Evolutionary conservation across 108 stramenopile genomes (phyloP), one percentile per base, ranked within the genome.

Genomic region (Tribonema minus): DNA sequence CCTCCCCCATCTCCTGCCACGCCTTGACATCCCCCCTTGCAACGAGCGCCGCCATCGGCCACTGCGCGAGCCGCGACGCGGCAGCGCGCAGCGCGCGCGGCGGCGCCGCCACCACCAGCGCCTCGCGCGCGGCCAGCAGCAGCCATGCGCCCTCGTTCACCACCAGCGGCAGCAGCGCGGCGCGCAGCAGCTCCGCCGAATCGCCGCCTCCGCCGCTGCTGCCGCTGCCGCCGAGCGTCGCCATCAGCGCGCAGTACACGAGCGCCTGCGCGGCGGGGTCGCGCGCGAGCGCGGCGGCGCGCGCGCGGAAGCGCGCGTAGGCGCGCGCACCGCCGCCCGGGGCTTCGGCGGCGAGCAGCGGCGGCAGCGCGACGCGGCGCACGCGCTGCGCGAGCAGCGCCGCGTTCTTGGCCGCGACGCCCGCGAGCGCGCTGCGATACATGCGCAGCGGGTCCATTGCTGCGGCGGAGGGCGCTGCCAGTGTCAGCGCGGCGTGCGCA

Each of bases 241-340:
- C n/a, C 59, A 78, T 65, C 31, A 78, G 36, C 59, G 27, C 76
- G 59, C 77, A 78, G 77, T 78, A 78, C 65, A 78, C 77, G 31
- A 78, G 41, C 40, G 67, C 59, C 29, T 78, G 77, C 36, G 66
- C 68, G 23, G 77, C 77, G 5, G 77, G 77, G 68, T 78, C 77
- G 38, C 67, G 77, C 32, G 77, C 77, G 0, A 78, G 68, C 20
- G 77, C 77, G 1, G 65, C 29, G 58, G 66, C 77, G 41, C 68
- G 41, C 66, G 61, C 77, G 2, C 68, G 67, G 37, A 67, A 68
- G 64, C 66, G 64, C 5, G 27, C 40, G 34, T 67, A 78, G 29
- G 60, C 66, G 60, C 46, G 46, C 64, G 76, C 62, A n/a, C n/a
- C n/a, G n/a, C n/a, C n/a, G n/a, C n/a, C n/a, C n/a, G n/a, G n/a